phyloP scores from a whole-genome alignment of 805 yeast species.

The Hanseniaspora clermontiae region DNA sequence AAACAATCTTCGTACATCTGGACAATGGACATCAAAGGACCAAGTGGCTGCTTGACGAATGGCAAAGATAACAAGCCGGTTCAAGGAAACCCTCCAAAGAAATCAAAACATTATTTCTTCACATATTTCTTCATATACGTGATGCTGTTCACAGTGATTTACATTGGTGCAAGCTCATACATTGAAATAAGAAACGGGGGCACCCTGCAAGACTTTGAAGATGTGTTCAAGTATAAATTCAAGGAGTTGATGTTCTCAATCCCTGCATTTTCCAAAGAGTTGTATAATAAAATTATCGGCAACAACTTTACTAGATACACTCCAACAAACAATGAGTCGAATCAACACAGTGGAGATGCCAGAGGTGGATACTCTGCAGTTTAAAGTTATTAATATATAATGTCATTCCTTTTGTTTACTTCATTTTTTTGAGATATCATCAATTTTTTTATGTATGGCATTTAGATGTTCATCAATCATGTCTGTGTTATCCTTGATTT shows the following conservation, averaged over 20 bases:
- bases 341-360: slow-evolving; percentile 26
- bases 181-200: slow-evolving; percentile 58
- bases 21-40: slow-evolving; percentile 27
- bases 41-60: slow-evolving; percentile 34
- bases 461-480: slow-evolving; percentile 46
- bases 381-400: slow-evolving; percentile 24
- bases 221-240: slow-evolving; percentile 59
- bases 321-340: not conserved
- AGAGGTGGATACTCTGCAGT: slow-evolving; percentile 94
- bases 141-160: slow-evolving; percentile 60
- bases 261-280: slow-evolving; percentile 57
- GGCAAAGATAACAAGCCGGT: slow-evolving; percentile 20
- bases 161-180: slow-evolving; percentile 57
- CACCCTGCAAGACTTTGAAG: slow-evolving; percentile 54
- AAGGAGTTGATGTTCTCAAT: slow-evolving; percentile 44
- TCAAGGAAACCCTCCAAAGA: slow-evolving; percentile 15
- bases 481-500: slow-evolving; percentile 40
- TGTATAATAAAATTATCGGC: slow-evolving; percentile 53
- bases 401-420: not conserved
- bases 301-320: slow-evolving; percentile 21
- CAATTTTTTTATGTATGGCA: slow-evolving; percentile 53
- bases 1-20: slow-evolving; percentile 19
- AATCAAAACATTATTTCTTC: slow-evolving; percentile 33
- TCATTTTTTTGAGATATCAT: slow-evolving; percentile 50
- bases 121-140: slow-evolving; percentile 69